Evolutionary conservation across 2,329 filamentous ascomycete genomes (phyloP), one percentile per base, ranked within the genome.

Genomic region (Aspergillus sojae): DNA sequence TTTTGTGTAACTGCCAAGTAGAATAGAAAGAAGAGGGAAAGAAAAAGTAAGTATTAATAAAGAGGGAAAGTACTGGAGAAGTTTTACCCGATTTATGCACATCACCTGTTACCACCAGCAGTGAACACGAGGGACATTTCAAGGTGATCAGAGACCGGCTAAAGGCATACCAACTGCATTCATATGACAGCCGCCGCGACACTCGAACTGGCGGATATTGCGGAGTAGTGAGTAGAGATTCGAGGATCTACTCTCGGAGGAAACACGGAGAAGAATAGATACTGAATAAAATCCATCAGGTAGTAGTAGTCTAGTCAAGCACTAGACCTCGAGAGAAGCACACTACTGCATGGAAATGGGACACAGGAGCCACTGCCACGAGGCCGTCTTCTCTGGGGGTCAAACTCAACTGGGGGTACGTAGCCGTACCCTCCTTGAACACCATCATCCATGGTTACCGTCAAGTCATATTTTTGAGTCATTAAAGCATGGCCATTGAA

Each of bases 341-440:
- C 67, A 58, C 68, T 70, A 67, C 69, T 71, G 70, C 68, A 65
- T 58, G 65, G 61, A 57, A 50, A 30, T 48, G 46, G 48, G 46
- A 55, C 46, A 36, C 10, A 26, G 53, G 45, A 48, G 43, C 65
- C 66, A 67, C 63, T 46, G 71, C 71, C 71, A 73, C 71, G 72
- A 73, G 72, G 72, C 67, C 65, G 28, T 65, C 64, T 68, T 67
- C 62, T 69, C 68, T 61, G 63, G 62, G 62, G 59, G 62, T 58
- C 64, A 62, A 55, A 60, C 19, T 43, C 21, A 60, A 57, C 50
- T 16, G 36, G 34, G 41, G 26, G 32, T 57, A 41, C 34, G 54
- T 21, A 39, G 45, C 32, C 52, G 45, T 21, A 36, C 45, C 46
- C 59, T 57, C 36, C 36, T 39, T 19, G 36, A 46, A 58, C 50